Conservation (phyloP, 495 filamentous ascomycete species). For the Neurospora intermedia region DNA sequence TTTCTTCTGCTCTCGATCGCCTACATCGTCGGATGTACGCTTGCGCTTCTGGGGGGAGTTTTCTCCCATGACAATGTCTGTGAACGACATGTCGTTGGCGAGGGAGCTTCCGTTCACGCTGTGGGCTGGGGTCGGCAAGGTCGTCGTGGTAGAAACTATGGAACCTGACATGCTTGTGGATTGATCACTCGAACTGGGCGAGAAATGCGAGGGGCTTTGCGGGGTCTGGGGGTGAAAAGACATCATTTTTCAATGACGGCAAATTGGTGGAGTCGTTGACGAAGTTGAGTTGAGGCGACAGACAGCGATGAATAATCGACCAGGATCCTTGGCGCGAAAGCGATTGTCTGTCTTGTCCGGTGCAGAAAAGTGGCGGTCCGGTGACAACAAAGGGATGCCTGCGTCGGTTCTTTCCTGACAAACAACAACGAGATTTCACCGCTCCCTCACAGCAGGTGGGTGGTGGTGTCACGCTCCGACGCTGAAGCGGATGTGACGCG, state of each 20-base stretch:
- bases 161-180: slow-evolving; percentile 34
- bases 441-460: not conserved
- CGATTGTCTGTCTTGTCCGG: not conserved
- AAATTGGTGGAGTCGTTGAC: slow-evolving; percentile 2
- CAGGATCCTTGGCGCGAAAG: slow-evolving; percentile 5
- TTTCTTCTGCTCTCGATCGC: slow-evolving; percentile 44
- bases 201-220: slow-evolving; percentile 46
- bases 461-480: not conserved
- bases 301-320: slow-evolving; percentile 3
- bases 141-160: slow-evolving; percentile 31
- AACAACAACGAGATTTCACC: not conserved
- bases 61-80: slow-evolving; percentile 29
- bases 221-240: slow-evolving; percentile 50
- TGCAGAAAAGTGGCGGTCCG: slow-evolving; percentile 2
- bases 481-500: not conserved
- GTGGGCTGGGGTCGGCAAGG: slow-evolving; percentile 43
- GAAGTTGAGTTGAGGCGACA: slow-evolving; percentile 10
- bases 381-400: not conserved
- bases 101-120: slow-evolving; percentile 46
- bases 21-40: slow-evolving; percentile 34
- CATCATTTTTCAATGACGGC: slow-evolving; percentile 30
- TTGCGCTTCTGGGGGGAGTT: slow-evolving; percentile 45
- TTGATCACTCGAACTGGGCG: slow-evolving; percentile 34
- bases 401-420: not conserved
- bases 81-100: slow-evolving; percentile 26